Evolutionary conservation across 2,329 filamentous ascomycete genomes (phyloP).

Genomic region (Colletotrichum acutatum): DNA sequence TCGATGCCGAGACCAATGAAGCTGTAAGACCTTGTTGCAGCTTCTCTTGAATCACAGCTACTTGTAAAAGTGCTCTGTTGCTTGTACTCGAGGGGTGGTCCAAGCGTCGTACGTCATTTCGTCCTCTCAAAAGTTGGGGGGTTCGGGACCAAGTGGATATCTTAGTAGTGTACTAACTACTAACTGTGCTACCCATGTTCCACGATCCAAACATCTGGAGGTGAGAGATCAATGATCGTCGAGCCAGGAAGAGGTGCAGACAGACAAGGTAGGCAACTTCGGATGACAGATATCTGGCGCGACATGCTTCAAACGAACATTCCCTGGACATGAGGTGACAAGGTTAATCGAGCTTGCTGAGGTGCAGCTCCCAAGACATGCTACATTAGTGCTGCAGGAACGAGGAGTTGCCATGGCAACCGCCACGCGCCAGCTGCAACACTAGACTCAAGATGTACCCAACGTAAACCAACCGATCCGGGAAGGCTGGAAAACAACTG

Average conservation of each 20-base stretch:
- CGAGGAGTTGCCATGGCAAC: conserved; percentile 1
- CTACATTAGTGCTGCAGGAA: neutral
- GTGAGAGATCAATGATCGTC: neutral
- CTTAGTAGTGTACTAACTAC: neutral
- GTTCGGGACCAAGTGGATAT: neutral
- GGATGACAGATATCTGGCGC: neutral
- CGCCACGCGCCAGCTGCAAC: neutral
- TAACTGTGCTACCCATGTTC: neutral
- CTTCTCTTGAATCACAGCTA: neutral
- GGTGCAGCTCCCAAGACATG: neutral
- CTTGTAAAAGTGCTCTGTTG: neutral
- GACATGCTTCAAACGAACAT: neutral
- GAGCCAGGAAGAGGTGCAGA: neutral
- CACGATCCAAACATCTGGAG: neutral
- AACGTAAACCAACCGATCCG: neutral
- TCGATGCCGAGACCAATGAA: neutral
- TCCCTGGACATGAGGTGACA: neutral
- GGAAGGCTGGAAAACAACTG: neutral
- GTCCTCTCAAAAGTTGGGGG: neutral
- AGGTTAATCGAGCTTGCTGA: neutral
- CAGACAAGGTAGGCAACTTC: neutral
- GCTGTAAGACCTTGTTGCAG: neutral
- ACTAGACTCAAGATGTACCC: neutral
- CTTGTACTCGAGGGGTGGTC: neutral
- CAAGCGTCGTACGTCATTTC: neutral